Evolutionary conservation across 257 asterid species (phyloP), one percentile per base, ranked within the genome.

Genomic region (Perilla frutescens): DNA sequence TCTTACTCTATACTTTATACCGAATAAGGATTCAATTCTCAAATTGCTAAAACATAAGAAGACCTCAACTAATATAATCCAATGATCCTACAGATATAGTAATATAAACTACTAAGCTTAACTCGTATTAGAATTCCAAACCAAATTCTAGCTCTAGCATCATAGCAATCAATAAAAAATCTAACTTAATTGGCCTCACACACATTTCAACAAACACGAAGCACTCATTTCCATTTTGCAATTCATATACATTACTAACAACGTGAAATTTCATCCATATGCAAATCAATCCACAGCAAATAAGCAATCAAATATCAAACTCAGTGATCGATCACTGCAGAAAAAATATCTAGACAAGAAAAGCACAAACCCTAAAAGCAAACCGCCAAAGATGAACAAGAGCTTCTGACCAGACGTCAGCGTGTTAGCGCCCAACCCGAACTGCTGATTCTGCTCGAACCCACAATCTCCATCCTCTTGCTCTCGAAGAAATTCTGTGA

Each of bases 391-490:
- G 40, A 94, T 94, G 62, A 94, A 95, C 83, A 90, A 14, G 58
- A 91, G 88, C 83, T 91, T 94, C 63, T 94, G 98, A 55, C 93
- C 98, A 72, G 97, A 88, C 66, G 97, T 91, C 10, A 94, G 91
- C 57, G 98, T 14, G 70, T 94, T 91, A 51, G 88, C 97, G 48
- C 98, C 98, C 31, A 94, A 76, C n/a, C 97, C 98, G 76, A 82
- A 94, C 87, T 94, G 97, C 85, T 94, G 97, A 72, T 94, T 94
- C 92, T 91, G 81, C 29, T 94, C 97, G 66, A 94, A 94, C 2
- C 97, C 11, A 97, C 99, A 62, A 94, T 86, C 81, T 91, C 97
- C 86, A 88, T 83, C 54, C 93, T 88, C 92, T 91, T 94, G 50
- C 88, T 94, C 86, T 78, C 83, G 77, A 94, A 94, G 84, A 94